Evolutionary conservation across 768 basidiomycete species (phyloP).

Genomic region (Suillus cothurnatus): DNA sequence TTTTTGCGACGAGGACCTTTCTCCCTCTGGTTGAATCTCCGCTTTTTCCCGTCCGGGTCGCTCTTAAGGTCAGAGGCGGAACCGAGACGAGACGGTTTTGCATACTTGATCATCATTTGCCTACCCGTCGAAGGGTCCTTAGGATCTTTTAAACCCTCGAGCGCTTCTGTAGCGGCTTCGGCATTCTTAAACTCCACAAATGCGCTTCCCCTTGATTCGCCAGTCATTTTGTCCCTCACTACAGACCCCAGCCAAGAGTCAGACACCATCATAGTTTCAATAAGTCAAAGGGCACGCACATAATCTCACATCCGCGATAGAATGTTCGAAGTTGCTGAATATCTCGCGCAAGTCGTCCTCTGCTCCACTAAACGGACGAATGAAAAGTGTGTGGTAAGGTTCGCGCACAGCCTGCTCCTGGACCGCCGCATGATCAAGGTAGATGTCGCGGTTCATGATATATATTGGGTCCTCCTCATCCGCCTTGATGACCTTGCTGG

Average conservation of each 20-base stretch:
- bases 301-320: slow-evolving; percentile 33
- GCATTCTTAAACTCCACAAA: slow-evolving; percentile 56
- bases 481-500: slow-evolving; percentile 39
- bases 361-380: slow-evolving; percentile 28
- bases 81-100: slow-evolving; percentile 13
- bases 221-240: slow-evolving; percentile 39
- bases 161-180: slow-evolving; percentile 50
- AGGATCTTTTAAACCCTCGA: slow-evolving; percentile 40
- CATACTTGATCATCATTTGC: slow-evolving; percentile 17
- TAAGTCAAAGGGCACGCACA: slow-evolving; percentile 25
- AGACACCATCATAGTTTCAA: neutral
- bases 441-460: slow-evolving; percentile 47
- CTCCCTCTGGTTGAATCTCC: neutral
- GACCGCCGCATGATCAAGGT: slow-evolving; percentile 40
- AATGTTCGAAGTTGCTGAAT: slow-evolving; percentile 24
- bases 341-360: slow-evolving; percentile 28
- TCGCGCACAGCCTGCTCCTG: neutral
- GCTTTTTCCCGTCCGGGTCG: neutral
- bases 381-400: slow-evolving; percentile 35
- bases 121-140: slow-evolving; percentile 12
- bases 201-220: slow-evolving; percentile 36
- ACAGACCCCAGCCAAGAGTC: neutral
- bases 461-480: slow-evolving; percentile 47
- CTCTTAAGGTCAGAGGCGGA: neutral
- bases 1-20: neutral